These are phyloP conservation scores for Cadophora malorum DNA, from an alignment of 2,329 filamentous ascomycete genomes.

Conservation along the genomic window DNA sequence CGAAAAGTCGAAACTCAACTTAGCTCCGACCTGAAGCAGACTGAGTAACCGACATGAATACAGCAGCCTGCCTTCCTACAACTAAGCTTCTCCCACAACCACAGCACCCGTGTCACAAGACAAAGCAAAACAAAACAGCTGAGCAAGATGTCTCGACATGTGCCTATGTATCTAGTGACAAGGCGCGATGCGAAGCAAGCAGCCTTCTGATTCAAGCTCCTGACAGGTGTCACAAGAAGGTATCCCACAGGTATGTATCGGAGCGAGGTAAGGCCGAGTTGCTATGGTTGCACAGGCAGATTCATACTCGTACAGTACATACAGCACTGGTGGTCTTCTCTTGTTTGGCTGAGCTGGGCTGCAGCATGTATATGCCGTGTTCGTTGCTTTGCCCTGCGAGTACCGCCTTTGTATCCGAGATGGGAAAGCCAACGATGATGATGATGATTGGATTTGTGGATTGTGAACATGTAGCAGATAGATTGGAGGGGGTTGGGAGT, in stretches of 20 bases:
- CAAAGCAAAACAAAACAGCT: neutral
- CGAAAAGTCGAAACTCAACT: neutral
- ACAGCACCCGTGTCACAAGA: neutral
- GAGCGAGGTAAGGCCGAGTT: conserved; percentile 13
- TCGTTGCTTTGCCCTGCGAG: neutral
- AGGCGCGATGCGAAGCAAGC: neutral
- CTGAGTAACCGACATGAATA: no score
- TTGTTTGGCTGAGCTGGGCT: neutral
- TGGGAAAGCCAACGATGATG: neutral
- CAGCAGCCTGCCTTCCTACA: neutral
- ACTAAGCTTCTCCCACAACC: neutral
- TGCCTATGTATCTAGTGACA: neutral
- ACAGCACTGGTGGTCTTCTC: neutral
- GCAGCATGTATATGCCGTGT: conserved; percentile 8
- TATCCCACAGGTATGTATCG: neutral
- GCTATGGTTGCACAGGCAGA: neutral
- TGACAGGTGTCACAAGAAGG: conserved; percentile 1
- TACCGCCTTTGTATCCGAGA: conserved; percentile 13
- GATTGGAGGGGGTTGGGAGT: neutral
- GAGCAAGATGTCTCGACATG: no score
- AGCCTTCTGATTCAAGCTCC: conserved; percentile 14
- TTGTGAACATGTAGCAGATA: neutral
- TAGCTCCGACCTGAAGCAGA: neutral
- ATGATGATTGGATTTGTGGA: neutral
- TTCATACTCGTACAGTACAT: neutral